Evolutionary conservation across 352 stramenopile species (phyloP).

Genomic region (Pythium aphanidermatum): DNA sequence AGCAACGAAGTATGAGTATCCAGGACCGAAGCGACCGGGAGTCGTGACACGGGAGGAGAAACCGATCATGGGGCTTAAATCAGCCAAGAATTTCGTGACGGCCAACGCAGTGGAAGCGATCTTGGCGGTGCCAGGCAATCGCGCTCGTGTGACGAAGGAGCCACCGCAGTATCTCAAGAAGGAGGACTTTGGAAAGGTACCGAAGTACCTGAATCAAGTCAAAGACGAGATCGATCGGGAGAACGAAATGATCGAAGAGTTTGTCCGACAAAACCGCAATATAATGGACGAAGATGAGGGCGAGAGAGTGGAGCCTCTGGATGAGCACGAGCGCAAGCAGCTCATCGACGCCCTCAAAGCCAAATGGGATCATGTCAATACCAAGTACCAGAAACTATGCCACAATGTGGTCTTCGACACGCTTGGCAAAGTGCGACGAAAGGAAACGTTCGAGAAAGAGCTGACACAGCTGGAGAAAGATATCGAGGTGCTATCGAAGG

Average conservation of each 20-base stretch:
- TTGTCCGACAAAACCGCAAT: slow-evolving; percentile 87
- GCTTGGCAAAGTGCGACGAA: slow-evolving; percentile 88
- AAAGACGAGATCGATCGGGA: slow-evolving; percentile 92
- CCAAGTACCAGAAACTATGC: slow-evolving; percentile 92
- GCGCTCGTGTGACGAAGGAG: slow-evolving; percentile 47
- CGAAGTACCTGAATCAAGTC: slow-evolving; percentile 87
- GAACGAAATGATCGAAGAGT: slow-evolving; percentile 91
- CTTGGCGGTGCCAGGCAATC: slow-evolving; percentile 60
- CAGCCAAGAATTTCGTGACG: slow-evolving; percentile 91
- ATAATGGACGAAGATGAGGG: slow-evolving; percentile 69
- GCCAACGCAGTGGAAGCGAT: slow-evolving; percentile 93
- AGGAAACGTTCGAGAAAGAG: slow-evolving; percentile 90
- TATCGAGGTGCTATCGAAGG: slow-evolving; percentile 83
- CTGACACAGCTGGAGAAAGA: slow-evolving; percentile 90
- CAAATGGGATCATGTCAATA: slow-evolving; percentile 93
- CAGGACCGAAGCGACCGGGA: slow-evolving; percentile 45
- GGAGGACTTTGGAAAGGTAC: slow-evolving; percentile 91
- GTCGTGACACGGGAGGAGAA: slow-evolving; percentile 86
- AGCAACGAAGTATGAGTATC: slow-evolving; percentile 71
- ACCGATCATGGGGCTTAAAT: slow-evolving; percentile 89
- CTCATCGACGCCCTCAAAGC: slow-evolving; percentile 89
- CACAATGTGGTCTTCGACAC: slow-evolving; percentile 93
- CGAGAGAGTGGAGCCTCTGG: slow-evolving; percentile 57
- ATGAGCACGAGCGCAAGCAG: slow-evolving; percentile 76
- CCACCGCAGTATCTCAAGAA: slow-evolving; percentile 82